Evolutionary conservation across 2,329 filamentous ascomycete species (phyloP).

Genomic region (Trichoderma sp.): DNA sequence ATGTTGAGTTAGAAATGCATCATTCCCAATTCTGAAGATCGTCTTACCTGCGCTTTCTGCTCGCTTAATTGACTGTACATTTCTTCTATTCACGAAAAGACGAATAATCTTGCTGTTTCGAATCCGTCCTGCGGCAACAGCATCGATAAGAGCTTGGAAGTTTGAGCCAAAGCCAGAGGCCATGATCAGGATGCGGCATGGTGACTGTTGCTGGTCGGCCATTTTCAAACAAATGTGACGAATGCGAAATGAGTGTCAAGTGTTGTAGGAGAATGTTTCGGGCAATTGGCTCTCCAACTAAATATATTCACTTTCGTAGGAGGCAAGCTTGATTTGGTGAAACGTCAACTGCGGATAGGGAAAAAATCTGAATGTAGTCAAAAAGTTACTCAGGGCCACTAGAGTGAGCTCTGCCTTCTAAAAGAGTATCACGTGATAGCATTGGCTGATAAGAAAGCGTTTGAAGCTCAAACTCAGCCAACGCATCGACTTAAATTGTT

Average conservation of each 20-base stretch:
- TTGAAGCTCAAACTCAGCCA: background rate
- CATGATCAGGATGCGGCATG: conserved; percentile 64
- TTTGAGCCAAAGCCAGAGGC: conserved; percentile 76
- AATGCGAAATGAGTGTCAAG: no score
- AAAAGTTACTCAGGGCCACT: background rate
- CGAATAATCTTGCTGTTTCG: conserved; percentile 47
- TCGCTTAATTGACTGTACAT: conserved; percentile 47
- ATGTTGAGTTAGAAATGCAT: no score
- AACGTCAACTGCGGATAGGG: background rate
- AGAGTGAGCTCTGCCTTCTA: background rate
- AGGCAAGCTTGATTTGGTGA: background rate
- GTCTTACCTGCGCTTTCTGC: conserved; percentile 47
- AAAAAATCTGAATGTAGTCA: background rate
- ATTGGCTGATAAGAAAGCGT: no score
- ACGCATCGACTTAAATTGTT: background rate
- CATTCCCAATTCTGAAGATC: background rate
- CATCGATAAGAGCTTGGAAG: conserved; percentile 70
- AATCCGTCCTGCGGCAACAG: conserved; percentile 44
- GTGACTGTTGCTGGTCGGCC: conserved; percentile 24
- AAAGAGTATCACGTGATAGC: no score
- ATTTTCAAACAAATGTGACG: background rate
- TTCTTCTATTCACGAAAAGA: conserved; percentile 52
- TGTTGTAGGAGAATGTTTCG: no score
- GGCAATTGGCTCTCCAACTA: background rate
- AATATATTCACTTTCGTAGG: background rate